Conservation (phyloP, 495 filamentous ascomycete genomes). For the Antarctomyces pellizariae region DNA sequence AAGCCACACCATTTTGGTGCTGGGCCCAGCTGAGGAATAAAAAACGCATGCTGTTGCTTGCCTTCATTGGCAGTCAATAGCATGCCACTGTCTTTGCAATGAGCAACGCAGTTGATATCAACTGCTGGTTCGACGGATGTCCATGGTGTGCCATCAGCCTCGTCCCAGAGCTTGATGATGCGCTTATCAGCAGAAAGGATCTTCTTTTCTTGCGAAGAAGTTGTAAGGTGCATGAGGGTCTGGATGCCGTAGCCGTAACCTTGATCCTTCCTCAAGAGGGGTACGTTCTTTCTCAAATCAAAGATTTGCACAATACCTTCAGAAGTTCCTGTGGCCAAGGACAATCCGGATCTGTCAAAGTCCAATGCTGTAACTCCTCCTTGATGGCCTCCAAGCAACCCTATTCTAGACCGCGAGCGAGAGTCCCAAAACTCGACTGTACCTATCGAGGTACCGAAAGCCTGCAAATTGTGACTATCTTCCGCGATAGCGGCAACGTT, state of each 20-base stretch:
- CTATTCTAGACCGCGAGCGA: conserved; percentile 58
- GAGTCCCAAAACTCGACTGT: conserved; percentile 95
- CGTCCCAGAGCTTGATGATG: conserved; percentile 94
- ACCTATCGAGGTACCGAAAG: conserved; percentile 89
- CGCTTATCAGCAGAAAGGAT: conserved; percentile 79
- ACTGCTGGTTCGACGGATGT: conserved; percentile 87
- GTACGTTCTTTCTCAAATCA: conserved; percentile 71
- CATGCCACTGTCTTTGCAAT: conserved; percentile 76
- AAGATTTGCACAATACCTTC: conserved; percentile 80
- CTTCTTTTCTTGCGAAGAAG: conserved; percentile 60
- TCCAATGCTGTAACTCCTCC: conserved; percentile 70
- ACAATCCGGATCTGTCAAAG: conserved; percentile 68
- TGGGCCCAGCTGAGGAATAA: conserved; percentile 81
- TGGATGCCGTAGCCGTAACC: conserved; percentile 90
- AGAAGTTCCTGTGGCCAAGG: conserved; percentile 68
- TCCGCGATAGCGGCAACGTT: conserved; percentile 81
- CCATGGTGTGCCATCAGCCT: conserved; percentile 60
- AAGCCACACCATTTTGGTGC: conserved; percentile 92
- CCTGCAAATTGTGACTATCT: conserved; percentile 69
- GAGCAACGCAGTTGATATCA: conserved; percentile 78
- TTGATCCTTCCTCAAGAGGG: conserved; percentile 77
- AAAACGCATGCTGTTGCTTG: conserved; percentile 76
- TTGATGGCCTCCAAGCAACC: conserved; percentile 37
- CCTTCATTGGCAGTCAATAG: conserved; percentile 90
- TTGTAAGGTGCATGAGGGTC: conserved; percentile 64